Conservation (phyloP, 176 grass and related monocot genomes). For the Hsuehochloa calcarea region DNA sequence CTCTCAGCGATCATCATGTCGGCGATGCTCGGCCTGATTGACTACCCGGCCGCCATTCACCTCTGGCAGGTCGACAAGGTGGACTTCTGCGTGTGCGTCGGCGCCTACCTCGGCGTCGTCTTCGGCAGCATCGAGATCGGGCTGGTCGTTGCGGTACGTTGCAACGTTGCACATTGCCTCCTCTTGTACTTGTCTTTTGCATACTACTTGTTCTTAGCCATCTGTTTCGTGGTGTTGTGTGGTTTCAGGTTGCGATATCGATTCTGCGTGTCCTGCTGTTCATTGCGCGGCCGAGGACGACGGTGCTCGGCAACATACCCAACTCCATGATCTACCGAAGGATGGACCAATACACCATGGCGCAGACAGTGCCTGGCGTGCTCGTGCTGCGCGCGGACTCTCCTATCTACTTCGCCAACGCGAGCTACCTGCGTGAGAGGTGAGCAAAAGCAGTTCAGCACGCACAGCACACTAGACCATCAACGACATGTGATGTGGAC, state of each 20-base stretch:
- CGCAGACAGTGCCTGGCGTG: conserved; percentile 58
- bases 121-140: conserved; percentile 88
- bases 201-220: neutral
- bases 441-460: neutral
- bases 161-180: neutral
- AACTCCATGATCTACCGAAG: conserved; percentile 65
- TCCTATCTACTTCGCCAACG: conserved; percentile 88
- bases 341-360: conserved; percentile 74
- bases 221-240: neutral
- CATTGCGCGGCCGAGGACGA: conserved; percentile 68
- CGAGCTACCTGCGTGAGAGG: conserved; percentile 87
- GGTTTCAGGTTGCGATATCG: conserved; percentile 56
- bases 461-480: neutral
- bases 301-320: conserved; percentile 73
- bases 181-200: no score
- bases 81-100: conserved; percentile 88
- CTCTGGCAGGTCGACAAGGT: conserved; percentile 96
- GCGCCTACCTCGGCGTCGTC: conserved; percentile 89
- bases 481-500: neutral
- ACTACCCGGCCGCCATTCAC: conserved; percentile 72
- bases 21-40: conserved; percentile 88
- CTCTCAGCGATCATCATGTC: conserved; percentile 92
- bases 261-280: conserved; percentile 68
- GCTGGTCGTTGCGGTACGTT: conserved; percentile 55
- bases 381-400: conserved; percentile 78